Evolutionary conservation across 495 filamentous ascomycete genomes (phyloP), one percentile per base, ranked within the genome.

Genomic region (Penicillium paxilli): DNA sequence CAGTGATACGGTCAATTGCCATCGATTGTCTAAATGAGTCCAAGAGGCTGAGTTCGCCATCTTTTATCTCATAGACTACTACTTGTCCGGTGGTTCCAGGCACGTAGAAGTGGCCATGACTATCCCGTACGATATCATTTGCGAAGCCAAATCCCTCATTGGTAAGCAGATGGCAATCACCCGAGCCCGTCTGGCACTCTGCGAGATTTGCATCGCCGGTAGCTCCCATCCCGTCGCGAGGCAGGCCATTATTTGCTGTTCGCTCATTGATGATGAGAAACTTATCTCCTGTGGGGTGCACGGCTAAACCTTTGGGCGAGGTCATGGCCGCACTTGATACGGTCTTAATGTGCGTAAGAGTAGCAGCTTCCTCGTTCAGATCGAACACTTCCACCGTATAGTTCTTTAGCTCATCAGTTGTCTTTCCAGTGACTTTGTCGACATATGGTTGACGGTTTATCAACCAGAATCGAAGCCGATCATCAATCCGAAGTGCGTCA

Each of bases 401-500:
- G 25, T 59, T 38, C 9, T 26, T 30, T 8, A 5, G n/a, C 19
- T 37, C 51, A 23, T 52, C 44, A 7, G 54, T 20, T 6, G 17
- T 10, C 17, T 52, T 48, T n/a, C 52, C 57, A 3, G 47, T 59
- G 10, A 9, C 23, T 2, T n/a, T 12, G 7, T 48, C 16, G 8
- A 51, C 17, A n/a, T 5, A 38, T 23, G 57, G 57, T 20, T 21
- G 33, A 35, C 55, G 48, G 44, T 55, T 59, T 12, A 54, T 52
- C 14, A 59, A 4, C 57, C 57, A 59, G 21, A 59, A 59, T 44
- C 52, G 47, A 19, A 59, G 20, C 24, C 16, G n/a, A 20, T 44
- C 28, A 9, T 35, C 52, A 23, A 51, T 25, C 7, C 28, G 32
- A 20, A 25, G 47, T 6, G 35, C 51, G 16, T 59, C 57, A 17